Evolutionary conservation across 192 early-diverging fungal species (phyloP), one percentile per base, ranked within the genome.

Genomic region (Entrophospora sp.): DNA sequence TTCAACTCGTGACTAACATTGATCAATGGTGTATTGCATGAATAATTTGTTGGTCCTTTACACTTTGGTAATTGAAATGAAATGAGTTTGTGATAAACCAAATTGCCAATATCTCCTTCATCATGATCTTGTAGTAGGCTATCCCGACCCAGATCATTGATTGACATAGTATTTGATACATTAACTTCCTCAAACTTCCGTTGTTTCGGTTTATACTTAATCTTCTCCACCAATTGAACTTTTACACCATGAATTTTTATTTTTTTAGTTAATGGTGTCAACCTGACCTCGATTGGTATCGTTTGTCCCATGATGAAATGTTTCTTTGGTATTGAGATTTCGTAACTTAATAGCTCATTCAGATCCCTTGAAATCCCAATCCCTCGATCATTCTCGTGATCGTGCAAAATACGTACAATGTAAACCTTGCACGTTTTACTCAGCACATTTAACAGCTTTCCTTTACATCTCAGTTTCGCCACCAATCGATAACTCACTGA

Each of bases 311-410:
- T 75, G 20, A 73, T 70, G 38, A 76, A 81, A 14, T 77, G 74
- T 70, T 81, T 66, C 1, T 79, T 79, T 1, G 83, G 83, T 31
- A 82, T 73, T 13, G 72, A 72, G 8, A 87, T 78, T 22, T 79
- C 73, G 55, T 83, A 83, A 3, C 80, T 73, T 9, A 63, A 34
- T 20, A 48, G 12, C 0, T 34, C n/a, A 14, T 46, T n/a, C 13
- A 25, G 25, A 63, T 63, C 44, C 22, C 44, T 40, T 46, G 28
- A 34, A 1, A 48, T 30, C 18, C 79, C 62, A 61, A 83, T 81
- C 30, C 74, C 61, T 20, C 79, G 79, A 27, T 77, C 71, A 70
- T 80, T 80, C 7, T 72, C 72, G 72, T 81, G 77, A 8, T 79
- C 66, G 5, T 75, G 69, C 7, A 79, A 77, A 16, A 76, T 73